A percentile compares a stretch with the other conserved stretches of the same genome.
Evolutionary conservation across 495 filamentous ascomycete species (phyloP).

Genomic region (Talaromyces stipitatus): DNA sequence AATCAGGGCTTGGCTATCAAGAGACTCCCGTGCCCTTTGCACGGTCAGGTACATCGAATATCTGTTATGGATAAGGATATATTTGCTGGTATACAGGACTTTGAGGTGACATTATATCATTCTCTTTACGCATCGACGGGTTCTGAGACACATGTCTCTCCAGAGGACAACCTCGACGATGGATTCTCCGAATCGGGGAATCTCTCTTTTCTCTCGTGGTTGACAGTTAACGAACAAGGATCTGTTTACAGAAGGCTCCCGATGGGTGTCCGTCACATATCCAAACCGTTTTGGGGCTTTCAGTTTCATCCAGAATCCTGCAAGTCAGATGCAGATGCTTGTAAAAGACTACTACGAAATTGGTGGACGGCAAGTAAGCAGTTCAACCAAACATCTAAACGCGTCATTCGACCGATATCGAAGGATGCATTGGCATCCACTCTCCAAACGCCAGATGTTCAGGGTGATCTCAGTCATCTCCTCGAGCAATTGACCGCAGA

Average conservation of each 20-base stretch:
- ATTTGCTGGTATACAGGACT: constrained; percentile 44
- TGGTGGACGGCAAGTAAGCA: constrained; percentile 56
- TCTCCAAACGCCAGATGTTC: constrained; percentile 2
- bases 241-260: constrained; percentile 40
- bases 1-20: constrained; percentile 58
- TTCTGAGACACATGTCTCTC: not conserved
- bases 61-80: constrained; percentile 42
- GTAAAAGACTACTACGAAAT: constrained; percentile 57
- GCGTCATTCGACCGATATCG: constrained; percentile 7
- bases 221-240: constrained; percentile 17
- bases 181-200: not conserved
- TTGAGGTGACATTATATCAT: constrained; percentile 81
- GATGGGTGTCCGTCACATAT: constrained; percentile 65
- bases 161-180: not conserved
- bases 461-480: constrained; percentile 24
- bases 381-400: constrained; percentile 30
- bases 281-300: constrained; percentile 79
- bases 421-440: not conserved
- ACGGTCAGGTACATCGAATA: constrained; percentile 70
- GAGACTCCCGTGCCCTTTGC: constrained; percentile 58
- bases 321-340: constrained; percentile 64
- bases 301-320: constrained; percentile 96
- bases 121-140: constrained; percentile 61
- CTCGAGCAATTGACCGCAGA: constrained; percentile 31
- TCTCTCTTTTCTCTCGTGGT: constrained; percentile 31